Evolutionary conservation across 106 monocot species (phyloP).

Genomic region (Cymbidium sinense): DNA sequence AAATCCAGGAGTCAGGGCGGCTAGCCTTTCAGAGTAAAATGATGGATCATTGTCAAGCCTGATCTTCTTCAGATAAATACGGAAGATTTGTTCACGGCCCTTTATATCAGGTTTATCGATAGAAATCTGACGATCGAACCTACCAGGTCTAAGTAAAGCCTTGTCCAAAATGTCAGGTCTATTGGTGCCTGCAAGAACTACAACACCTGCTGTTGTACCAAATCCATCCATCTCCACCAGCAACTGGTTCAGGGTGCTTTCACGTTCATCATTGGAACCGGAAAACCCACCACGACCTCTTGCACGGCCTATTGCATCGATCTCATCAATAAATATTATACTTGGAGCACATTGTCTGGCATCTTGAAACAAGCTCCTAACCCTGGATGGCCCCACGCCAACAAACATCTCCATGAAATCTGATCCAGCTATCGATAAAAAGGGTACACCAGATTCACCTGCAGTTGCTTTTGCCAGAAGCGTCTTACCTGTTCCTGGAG

Average conservation of each 20-base stretch:
- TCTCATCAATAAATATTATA: conserved; percentile 92
- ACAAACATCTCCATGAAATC: conserved; percentile 99
- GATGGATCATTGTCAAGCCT: conserved; percentile 84
- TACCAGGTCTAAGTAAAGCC: conserved; percentile 84
- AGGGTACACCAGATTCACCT: conserved; percentile 93
- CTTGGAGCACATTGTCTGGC: conserved; percentile 87
- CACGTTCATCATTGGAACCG: conserved; percentile 86
- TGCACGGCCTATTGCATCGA: conserved; percentile 91
- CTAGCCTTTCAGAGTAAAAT: conserved; percentile 78
- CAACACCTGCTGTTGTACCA: conserved; percentile 90
- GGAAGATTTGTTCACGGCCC: conserved; percentile 88
- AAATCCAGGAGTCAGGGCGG: conserved; percentile 98
- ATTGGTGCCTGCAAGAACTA: conserved; percentile 91
- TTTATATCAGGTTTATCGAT: conserved; percentile 95
- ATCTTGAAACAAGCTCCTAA: conserved; percentile 89
- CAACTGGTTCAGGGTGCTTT: conserved; percentile 86
- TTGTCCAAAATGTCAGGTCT: conserved; percentile 91
- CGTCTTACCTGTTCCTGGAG: conserved; percentile 97
- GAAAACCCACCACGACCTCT: conserved; percentile 83
- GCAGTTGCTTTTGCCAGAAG: conserved; percentile 98
- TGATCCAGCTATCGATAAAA: conserved; percentile 95
- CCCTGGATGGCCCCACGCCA: conserved; percentile 93
- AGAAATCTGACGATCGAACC: conserved; percentile 86
- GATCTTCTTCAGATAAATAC: conserved; percentile 81
- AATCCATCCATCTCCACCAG: conserved; percentile 98